Evolutionary conservation across 2,329 filamentous ascomycete species (phyloP).

Genomic region (Stagonosporopsis rhizophila): DNA sequence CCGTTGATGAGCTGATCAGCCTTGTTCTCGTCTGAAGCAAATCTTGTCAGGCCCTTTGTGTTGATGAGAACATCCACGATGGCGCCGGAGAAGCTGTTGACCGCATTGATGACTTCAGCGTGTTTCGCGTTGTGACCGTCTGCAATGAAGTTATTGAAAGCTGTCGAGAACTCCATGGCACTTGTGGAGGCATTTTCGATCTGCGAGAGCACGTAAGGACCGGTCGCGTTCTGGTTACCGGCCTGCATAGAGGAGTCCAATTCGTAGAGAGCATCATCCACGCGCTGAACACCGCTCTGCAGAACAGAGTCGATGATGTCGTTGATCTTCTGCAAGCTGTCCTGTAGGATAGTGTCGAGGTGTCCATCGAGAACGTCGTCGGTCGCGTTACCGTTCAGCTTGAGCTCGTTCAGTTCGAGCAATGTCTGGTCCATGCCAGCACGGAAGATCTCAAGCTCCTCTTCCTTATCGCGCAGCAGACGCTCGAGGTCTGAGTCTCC

Average conservation of each 20-base stretch:
- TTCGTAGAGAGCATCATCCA: slow-evolving; percentile 96
- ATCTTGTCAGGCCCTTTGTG: slow-evolving; percentile 90
- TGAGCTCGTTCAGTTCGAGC: slow-evolving; percentile 89
- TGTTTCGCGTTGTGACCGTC: slow-evolving; percentile 92
- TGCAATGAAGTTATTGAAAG: slow-evolving; percentile 98
- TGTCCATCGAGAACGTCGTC: slow-evolving; percentile 87
- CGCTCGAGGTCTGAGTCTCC: slow-evolving; percentile 86
- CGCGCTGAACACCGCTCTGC: slow-evolving; percentile 88
- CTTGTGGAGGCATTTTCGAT: slow-evolving; percentile 95
- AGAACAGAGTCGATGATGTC: slow-evolving; percentile 97
- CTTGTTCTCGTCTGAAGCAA: slow-evolving; percentile 96
- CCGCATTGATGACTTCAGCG: slow-evolving; percentile 88
- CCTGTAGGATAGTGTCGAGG: slow-evolving; percentile 85
- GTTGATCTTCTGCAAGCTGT: slow-evolving; percentile 91
- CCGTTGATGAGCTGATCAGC: slow-evolving; percentile 83
- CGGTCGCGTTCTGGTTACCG: slow-evolving; percentile 96
- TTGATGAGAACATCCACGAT: slow-evolving; percentile 95
- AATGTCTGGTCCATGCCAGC: slow-evolving; percentile 96
- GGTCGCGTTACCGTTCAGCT: slow-evolving; percentile 65
- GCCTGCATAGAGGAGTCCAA: slow-evolving; percentile 98
- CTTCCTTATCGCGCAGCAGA: slow-evolving; percentile 89
- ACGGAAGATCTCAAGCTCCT: slow-evolving; percentile 97
- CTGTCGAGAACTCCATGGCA: slow-evolving; percentile 95
- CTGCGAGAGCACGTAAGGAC: slow-evolving; percentile 92
- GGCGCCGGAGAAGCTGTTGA: slow-evolving; percentile 87